These are phyloP conservation scores for Pythium dissimile DNA, from an alignment of 352 stramenopile species.

Conservation along the genomic window DNA sequence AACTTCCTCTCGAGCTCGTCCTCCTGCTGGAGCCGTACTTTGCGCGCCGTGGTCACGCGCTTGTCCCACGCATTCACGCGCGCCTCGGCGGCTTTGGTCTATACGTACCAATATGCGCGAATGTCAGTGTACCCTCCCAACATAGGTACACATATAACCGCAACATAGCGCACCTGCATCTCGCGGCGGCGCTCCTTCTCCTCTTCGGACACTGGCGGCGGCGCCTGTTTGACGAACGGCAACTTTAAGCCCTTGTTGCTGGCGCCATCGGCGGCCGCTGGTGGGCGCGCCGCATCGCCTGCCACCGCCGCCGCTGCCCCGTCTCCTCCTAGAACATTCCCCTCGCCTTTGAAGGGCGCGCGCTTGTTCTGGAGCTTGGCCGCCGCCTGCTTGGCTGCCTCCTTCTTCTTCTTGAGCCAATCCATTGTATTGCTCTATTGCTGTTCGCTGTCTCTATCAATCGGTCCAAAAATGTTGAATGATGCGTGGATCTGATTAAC, in stretches of 20 bases:
- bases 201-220: slow-evolving; percentile 41
- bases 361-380: slow-evolving; percentile 79
- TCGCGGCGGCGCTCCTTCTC: slow-evolving; percentile 55
- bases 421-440: too few species aligned
- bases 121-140: background rate
- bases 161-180: slow-evolving; percentile 50
- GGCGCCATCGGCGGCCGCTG: background rate
- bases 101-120: background rate
- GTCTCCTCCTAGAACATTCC: slow-evolving; percentile 52
- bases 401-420: slow-evolving; percentile 85
- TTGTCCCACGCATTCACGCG: slow-evolving; percentile 70
- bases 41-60: slow-evolving; percentile 50
- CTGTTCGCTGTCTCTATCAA: background rate
- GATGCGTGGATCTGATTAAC: background rate
- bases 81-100: slow-evolving; percentile 57
- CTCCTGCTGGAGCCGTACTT: slow-evolving; percentile 47
- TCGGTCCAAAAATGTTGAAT: background rate
- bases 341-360: slow-evolving; percentile 53
- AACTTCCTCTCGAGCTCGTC: slow-evolving; percentile 44
- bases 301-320: slow-evolving; percentile 7
- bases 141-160: too few species aligned
- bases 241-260: slow-evolving; percentile 33
- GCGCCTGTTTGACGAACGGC: slow-evolving; percentile 41
- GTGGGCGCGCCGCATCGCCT: too few species aligned
- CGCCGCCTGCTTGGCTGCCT: slow-evolving; percentile 60